phyloP scores from a whole-genome alignment of 371 early-diverging fungal genomes.

The Mucor racemosus region DNA sequence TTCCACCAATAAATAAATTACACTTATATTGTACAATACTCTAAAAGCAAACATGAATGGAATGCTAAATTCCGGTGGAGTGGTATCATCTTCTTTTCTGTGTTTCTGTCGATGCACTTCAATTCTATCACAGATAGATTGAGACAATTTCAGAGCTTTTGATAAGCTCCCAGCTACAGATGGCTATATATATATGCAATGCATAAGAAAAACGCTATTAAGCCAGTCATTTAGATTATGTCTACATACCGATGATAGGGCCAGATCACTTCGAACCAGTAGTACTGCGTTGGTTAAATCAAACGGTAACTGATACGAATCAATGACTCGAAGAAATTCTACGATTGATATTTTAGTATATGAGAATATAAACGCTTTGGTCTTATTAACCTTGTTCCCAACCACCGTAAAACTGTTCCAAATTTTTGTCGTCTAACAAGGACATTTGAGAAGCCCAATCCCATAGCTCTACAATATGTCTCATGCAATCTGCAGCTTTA shows the following conservation, averaged over 20 bases:
- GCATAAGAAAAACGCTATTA: neutral
- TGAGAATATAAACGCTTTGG: neutral
- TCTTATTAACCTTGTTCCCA: conserved; percentile 31
- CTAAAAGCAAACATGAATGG: conserved; percentile 56
- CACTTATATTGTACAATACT: conserved; percentile 47
- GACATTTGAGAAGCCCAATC: conserved; percentile 31
- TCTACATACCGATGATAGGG: conserved; percentile 42
- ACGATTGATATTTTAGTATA: too few species aligned
- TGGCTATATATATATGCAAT: conserved; percentile 29
- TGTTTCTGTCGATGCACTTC: conserved; percentile 42
- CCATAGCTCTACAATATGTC: conserved; percentile 44
- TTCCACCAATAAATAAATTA: conserved; percentile 49
- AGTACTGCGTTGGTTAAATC: conserved; percentile 46
- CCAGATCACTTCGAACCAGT: conserved; percentile 45
- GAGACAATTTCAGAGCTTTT: conserved; percentile 44
- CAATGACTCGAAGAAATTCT: conserved; percentile 40
- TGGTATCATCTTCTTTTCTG: conserved; percentile 20
- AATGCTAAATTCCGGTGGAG: conserved; percentile 37
- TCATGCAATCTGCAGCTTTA: conserved; percentile 46
- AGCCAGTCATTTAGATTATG: too few species aligned
- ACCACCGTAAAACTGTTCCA: conserved; percentile 22
- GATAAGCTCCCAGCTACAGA: conserved; percentile 43
- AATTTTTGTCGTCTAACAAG: conserved; percentile 20
- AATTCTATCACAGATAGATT: conserved; percentile 48
- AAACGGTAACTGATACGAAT: conserved; percentile 42